These are phyloP conservation scores for Patellaria atrata DNA, from an alignment of 495 filamentous ascomycete species.

Conservation along the genomic window DNA sequence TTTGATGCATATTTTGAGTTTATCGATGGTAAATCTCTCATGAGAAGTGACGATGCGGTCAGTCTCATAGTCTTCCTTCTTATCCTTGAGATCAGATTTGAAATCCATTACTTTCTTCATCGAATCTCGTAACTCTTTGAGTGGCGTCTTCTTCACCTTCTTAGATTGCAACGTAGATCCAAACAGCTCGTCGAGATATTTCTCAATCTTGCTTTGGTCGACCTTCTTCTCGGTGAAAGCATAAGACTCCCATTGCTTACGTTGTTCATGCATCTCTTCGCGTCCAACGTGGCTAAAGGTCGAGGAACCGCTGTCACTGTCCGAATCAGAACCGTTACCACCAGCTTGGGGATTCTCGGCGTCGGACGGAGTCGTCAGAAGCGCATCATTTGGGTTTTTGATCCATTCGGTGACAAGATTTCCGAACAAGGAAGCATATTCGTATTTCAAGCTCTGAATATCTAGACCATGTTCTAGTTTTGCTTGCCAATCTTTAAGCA, in stretches of 20 bases:
- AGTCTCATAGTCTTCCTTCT: conserved; percentile 1
- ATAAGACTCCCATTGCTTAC: conserved; percentile 39
- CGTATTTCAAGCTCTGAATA: conserved; percentile 16
- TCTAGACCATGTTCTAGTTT: conserved; percentile 21
- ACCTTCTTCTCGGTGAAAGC: conserved; percentile 37
- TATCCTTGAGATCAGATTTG: conserved; percentile 9
- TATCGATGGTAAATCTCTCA: conserved; percentile 6
- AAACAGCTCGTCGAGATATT: conserved; percentile 22
- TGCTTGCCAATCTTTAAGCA: conserved; percentile 19
- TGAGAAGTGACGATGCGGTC: background rate
- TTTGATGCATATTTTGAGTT: conserved; percentile 10
- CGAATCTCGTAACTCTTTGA: conserved; percentile 14
- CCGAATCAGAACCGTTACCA: conserved; percentile 4
- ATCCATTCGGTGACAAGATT: conserved; percentile 22
- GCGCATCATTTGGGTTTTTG: conserved; percentile 5
- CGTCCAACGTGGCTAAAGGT: conserved; percentile 31
- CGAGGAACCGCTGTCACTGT: conserved; percentile 3
- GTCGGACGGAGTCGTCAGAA: conserved; percentile 5
- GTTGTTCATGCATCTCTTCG: conserved; percentile 37
- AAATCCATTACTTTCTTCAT: conserved; percentile 13
- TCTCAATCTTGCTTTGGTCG: conserved; percentile 15
- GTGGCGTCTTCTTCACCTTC: conserved; percentile 15
- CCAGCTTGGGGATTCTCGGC: conserved; percentile 6
- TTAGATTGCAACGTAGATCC: conserved; percentile 16
- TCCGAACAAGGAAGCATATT: conserved; percentile 21